Evolutionary conservation across 257 asterid genomes (phyloP), one percentile per base, ranked within the genome.

Genomic region (Capsicum pubescens): DNA sequence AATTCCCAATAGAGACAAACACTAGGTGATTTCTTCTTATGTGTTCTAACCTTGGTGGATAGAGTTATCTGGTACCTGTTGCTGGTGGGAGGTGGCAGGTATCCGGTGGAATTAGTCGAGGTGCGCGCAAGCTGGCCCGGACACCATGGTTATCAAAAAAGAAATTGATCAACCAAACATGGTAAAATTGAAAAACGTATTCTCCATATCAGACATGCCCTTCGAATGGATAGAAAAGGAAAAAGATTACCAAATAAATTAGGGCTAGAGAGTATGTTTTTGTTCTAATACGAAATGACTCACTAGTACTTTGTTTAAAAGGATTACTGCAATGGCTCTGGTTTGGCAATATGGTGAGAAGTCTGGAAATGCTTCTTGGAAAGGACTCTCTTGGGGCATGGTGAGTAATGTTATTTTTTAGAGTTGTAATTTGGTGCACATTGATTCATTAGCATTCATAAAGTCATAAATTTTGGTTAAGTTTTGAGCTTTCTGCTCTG

Each of bases 311-410:
- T 54, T 77, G 81, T 26, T 76, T 26, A 14, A 80, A 85, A 95
- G 99, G 99, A 93, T 89, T 82, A 91, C 93, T 74, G 99, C 99
- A 39, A 97, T 97, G 99, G 97, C 88, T 70, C 91, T 96, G 97
- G 98, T 95, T 80, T 94, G 99, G 99, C 97, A 91, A 81, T 97
- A 97, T 48, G 99, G 95, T 68, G 98, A 93, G 87, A 92, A 88
- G 86, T 88, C 97, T 82, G 99, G 99, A 46, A 85, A 87, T 87
- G 91, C 92, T 88, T 89, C 99, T 85, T 97, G 99, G 99, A 94
- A 97, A 91, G 99, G 98, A 76, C 97, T 96, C 36, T 93, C 98
- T 32, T 96, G 99, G 98, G 99, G 99, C 84, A 96, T 96, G 99
- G 99, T 96, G 87, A 91, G 90, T 85, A 83, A n/a, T 82, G 57